Evolutionary conservation across 1,139 yeast species (phyloP), one percentile per base, ranked within the genome.

Genomic region (Candida tropicalis): DNA sequence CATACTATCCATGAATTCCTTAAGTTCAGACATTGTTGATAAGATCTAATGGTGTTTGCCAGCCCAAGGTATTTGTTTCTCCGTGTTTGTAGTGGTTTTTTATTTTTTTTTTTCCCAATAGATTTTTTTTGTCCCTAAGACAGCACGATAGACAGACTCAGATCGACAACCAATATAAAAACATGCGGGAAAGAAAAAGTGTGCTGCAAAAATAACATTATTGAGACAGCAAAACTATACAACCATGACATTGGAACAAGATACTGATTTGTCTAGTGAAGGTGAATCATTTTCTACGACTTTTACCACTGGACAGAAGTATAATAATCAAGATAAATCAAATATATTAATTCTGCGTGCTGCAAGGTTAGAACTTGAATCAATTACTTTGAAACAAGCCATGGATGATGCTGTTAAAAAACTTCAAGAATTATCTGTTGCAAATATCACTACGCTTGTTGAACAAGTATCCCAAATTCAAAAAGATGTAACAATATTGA

Each of bases 1-100:
- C 77, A 50, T 70, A 71, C 77, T 68, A 44, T 63, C 60, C 35
- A 70, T 54, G 48, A 65, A 69, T 38, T 59, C 63, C 42, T 66
- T 68, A 25, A 71, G 60, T 35, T 68, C 68, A 22, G 75, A 68
- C 77, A 70, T 52, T 24, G 13, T 32, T 11, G 13, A 17, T 13
- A 22, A 28, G 25, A 15, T 18, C 5, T n/a, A 35, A 27, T 16
- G 31, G 34, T 33, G 1, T 10, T 25, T 24, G 31, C 23, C 10
- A 23, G 22, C 18, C 22, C 32, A 33, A 35, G 29, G 22, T 24
- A 22, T 40, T 25, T 32, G 27, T 26, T 29, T 35, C 9, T 16
- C 12, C 24, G 27, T 32, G 17, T n/a, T 33, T 34, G 38, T 25
- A 25, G n/a, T n/a, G n/a, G n/a, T 34, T 36, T n/a, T 25, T 35